Percentiles rank a stretch among this genome's conserved stretches.
phyloP scores from a whole-genome alignment of 2,329 filamentous ascomycete species.

The Nannizziopsis barbatae region DNA sequence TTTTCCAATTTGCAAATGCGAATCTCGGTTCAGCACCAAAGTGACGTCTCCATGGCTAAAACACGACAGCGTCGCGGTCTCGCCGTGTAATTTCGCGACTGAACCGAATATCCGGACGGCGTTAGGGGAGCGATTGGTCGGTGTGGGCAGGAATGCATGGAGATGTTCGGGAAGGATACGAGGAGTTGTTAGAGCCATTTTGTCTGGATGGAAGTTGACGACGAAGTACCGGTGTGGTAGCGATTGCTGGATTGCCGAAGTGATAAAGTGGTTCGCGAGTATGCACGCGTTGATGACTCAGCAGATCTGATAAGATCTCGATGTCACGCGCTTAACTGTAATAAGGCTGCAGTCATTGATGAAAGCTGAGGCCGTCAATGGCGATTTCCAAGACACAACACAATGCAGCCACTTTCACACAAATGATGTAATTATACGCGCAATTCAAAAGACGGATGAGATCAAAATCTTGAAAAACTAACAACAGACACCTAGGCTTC shows the following conservation, averaged over 20 bases:
- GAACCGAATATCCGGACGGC: conserved; percentile 80
- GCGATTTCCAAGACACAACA: no score
- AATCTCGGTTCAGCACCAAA: conserved; percentile 55
- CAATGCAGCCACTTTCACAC: conserved; percentile 11
- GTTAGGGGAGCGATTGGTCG: conserved; percentile 35
- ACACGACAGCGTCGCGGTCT: conserved; percentile 68
- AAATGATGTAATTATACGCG: conserved; percentile 21
- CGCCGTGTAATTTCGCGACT: conserved; percentile 70
- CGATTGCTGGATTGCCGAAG: not conserved
- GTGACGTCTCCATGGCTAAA: conserved; percentile 58
- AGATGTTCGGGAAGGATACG: conserved; percentile 75
- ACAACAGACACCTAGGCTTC: conserved; percentile 3
- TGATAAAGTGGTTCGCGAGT: not conserved
- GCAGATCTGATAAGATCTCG: not conserved
- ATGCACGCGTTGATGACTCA: not conserved
- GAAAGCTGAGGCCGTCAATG: no score
- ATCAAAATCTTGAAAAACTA: conserved; percentile 12
- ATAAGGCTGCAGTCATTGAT: no score
- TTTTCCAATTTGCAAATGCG: conserved; percentile 35
- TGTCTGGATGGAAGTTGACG: not conserved
- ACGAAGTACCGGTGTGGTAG: not conserved
- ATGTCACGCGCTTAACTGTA: no score
- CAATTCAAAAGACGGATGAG: conserved; percentile 22
- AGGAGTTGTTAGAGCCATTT: conserved; percentile 43
- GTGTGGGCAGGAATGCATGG: conserved; percentile 50